These are phyloP conservation scores for Calcarisporium arbuscula DNA, from an alignment of 2,329 filamentous ascomycete genomes.

Conservation along the genomic window DNA sequence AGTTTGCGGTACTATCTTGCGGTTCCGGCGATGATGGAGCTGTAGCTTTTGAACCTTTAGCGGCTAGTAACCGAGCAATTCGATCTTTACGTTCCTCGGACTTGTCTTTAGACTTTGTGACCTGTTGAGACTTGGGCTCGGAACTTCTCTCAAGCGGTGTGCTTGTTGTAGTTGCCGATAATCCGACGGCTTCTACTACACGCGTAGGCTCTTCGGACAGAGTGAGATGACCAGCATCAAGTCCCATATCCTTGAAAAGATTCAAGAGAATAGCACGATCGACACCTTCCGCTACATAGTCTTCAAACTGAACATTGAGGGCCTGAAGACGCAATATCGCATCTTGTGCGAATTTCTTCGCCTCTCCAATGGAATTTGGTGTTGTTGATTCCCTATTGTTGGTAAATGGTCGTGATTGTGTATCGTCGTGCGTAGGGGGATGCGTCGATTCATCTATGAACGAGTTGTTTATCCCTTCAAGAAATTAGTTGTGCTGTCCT, in stretches of 20 bases:
- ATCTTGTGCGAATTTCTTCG: conserved; percentile 54
- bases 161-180: background rate
- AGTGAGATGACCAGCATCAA: conserved; percentile 43
- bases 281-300: conserved; percentile 68
- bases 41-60: conserved; percentile 52
- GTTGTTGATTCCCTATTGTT: background rate
- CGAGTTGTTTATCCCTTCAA: too few relatives aligned
- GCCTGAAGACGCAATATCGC: conserved; percentile 60
- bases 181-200: background rate
- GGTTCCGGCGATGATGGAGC: conserved; percentile 2
- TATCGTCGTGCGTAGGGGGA: too few relatives aligned
- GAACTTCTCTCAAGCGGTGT: background rate
- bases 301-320: conserved; percentile 65
- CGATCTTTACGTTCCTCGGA: conserved; percentile 67
- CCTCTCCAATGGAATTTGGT: conserved; percentile 25
- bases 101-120: conserved; percentile 16
- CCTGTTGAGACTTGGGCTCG: background rate
- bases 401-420: conserved; percentile 9
- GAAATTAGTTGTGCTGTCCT: too few relatives aligned
- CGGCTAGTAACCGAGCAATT: conserved; percentile 69
- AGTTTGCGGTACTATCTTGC: too few relatives aligned
- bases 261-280: conserved; percentile 54
- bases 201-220: background rate
- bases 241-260: conserved; percentile 63
- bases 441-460: too few relatives aligned